These are phyloP conservation scores for Metarhizium robertsii DNA, from an alignment of 2,329 filamentous ascomycete genomes.

Conservation along the genomic window DNA sequence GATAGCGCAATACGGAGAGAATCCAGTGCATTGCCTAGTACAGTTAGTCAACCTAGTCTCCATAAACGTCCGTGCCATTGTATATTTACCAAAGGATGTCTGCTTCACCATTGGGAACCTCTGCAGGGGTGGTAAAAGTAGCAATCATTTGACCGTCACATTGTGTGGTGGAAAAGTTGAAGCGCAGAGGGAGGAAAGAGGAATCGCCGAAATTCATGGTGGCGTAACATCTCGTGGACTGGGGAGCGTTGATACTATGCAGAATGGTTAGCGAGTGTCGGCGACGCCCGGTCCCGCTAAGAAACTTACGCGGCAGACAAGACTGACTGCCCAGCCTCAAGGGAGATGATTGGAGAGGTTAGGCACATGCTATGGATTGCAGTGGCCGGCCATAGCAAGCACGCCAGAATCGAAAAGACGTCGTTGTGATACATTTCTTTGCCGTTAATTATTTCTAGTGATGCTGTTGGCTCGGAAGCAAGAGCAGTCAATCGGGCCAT, in stretches of 20 bases:
- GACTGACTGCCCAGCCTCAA: conserved; percentile 1
- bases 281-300: background rate
- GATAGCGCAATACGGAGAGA: conserved; percentile 2
- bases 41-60: background rate
- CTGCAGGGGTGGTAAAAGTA: conserved; percentile 1
- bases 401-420: background rate
- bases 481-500: background rate
- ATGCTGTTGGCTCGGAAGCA: background rate
- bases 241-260: conserved; percentile 1
- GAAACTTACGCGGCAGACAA: background rate
- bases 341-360: background rate
- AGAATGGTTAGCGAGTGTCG: background rate
- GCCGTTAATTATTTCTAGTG: background rate
- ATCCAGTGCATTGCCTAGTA: conserved; percentile 1
- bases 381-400: background rate
- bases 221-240: conserved; percentile 3
- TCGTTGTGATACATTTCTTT: background rate
- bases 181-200: conserved; percentile 5
- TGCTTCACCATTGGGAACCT: conserved; percentile 3
- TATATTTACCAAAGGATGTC: conserved; percentile 3
- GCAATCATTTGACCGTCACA: conserved; percentile 2
- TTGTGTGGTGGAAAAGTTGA: conserved; percentile 4
- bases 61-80: background rate
- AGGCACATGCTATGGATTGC: conserved; percentile 2
- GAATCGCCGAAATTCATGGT: conserved; percentile 4